Conservation (phyloP, 225 moss, liverwort and hornwort species). For the Pleurozium schreberi region DNA sequence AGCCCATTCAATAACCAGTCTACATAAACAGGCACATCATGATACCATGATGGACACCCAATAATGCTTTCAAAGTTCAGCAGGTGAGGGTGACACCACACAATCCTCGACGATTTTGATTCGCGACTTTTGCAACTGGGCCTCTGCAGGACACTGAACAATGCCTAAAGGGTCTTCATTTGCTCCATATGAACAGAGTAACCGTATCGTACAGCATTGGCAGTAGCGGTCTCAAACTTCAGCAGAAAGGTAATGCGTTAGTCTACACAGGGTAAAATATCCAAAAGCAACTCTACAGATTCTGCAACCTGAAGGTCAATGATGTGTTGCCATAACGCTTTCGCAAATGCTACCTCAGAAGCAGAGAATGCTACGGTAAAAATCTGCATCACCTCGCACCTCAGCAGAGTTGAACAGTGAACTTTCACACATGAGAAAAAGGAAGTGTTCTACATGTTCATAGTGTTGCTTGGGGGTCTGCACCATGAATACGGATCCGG, state of each 20-base stretch:
- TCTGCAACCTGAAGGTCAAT: background rate
- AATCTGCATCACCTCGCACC: background rate
- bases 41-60: background rate
- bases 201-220: constrained; percentile 1
- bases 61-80: background rate
- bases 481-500: constrained; percentile 77
- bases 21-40: background rate
- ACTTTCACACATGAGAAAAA: background rate
- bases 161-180: background rate
- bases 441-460: background rate
- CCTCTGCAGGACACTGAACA: background rate
- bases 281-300: background rate
- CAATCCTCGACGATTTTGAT: background rate
- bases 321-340: background rate
- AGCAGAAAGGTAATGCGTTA: background rate
- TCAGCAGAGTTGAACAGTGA: background rate
- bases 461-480: constrained; percentile 30
- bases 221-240: background rate
- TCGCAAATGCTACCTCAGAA: background rate
- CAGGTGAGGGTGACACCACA: background rate
- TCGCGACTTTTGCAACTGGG: background rate
- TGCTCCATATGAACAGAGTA: background rate
- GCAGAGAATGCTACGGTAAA: background rate
- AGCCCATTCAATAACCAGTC: background rate
- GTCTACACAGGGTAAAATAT: background rate